Percentiles rank a stretch among this genome's conserved stretches.
Evolutionary conservation across 2,329 filamentous ascomycete genomes (phyloP).

Genomic region (Clarireedia paspali): DNA sequence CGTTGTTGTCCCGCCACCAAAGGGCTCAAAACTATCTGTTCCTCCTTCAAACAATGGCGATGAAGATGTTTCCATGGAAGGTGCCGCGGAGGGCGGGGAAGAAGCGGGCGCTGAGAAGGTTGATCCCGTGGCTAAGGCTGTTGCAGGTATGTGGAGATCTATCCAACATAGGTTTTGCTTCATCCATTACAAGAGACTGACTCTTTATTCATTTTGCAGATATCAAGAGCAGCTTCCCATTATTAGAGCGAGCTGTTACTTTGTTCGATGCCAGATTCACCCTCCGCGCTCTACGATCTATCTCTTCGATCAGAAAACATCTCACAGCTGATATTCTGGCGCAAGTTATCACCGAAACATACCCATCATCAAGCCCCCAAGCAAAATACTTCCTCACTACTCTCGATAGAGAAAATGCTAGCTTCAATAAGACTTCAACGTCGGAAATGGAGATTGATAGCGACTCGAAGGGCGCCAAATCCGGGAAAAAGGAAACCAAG

Average conservation of each 20-base stretch:
- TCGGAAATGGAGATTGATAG: conserved; percentile 68
- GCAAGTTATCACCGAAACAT: conserved; percentile 75
- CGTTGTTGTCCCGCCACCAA: conserved; percentile 68
- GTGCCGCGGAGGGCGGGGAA: conserved; percentile 30
- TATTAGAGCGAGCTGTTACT: conserved; percentile 85
- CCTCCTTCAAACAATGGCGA: conserved; percentile 53
- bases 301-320: conserved; percentile 91
- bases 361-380: conserved; percentile 52
- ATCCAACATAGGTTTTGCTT: not conserved
- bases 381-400: conserved; percentile 63
- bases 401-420: conserved; percentile 58
- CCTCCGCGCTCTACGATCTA: conserved; percentile 85
- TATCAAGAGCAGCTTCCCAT: conserved; percentile 87
- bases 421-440: conserved; percentile 48
- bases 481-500: conserved; percentile 56
- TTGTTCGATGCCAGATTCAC: conserved; percentile 95
- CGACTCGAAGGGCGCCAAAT: conserved; percentile 51
- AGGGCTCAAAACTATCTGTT: conserved; percentile 51
- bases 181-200: conserved; percentile 11
- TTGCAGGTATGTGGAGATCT: conserved; percentile 44
- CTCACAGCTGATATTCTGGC: conserved; percentile 75
- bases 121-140: conserved; percentile 52
- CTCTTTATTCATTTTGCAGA: conserved; percentile 46
- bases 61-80: conserved; percentile 66
- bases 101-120: conserved; percentile 42